Conservation (phyloP, 2,329 filamentous ascomycete genomes). For the Arthrobotrys entomopaga region DNA sequence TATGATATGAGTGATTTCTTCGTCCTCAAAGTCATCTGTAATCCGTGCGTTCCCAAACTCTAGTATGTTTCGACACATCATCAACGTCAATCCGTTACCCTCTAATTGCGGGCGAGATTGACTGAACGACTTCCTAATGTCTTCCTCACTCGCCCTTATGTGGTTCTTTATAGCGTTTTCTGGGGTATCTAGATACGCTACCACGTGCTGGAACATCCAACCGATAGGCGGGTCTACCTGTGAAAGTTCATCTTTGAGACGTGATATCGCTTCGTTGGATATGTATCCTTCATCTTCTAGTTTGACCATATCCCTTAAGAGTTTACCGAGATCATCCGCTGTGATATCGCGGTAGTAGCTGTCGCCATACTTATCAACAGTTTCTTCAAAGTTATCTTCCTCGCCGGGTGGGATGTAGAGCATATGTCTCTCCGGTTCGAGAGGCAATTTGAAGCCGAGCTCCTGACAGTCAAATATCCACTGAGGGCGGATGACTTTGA, state of each 20-base stretch:
- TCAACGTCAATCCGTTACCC: constrained; percentile 59
- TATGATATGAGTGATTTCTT: constrained; percentile 77
- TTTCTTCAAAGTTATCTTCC: constrained; percentile 68
- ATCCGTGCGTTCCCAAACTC: constrained; percentile 76
- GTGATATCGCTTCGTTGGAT: constrained; percentile 38
- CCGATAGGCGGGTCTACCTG: constrained; percentile 60
- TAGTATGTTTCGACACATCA: constrained; percentile 69
- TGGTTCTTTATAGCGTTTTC: constrained; percentile 40
- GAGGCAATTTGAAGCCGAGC: constrained; percentile 71
- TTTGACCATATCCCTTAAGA: constrained; percentile 34
- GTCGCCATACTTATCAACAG: constrained; percentile 81
- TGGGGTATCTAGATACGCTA: constrained; percentile 63
- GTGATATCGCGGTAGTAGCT: constrained; percentile 79
- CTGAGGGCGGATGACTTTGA: constrained; percentile 78
- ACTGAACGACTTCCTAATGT: constrained; percentile 40
- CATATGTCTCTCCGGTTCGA: constrained; percentile 67
- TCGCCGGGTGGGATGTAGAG: constrained; percentile 78
- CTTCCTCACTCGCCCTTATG: constrained; percentile 26
- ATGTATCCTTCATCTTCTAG: constrained; percentile 43
- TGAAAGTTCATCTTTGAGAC: constrained; percentile 59
- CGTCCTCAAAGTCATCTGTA: constrained; percentile 66
- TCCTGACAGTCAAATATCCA: constrained; percentile 87
- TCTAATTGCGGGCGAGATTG: constrained; percentile 43
- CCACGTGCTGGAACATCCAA: constrained; percentile 66
- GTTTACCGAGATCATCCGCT: constrained; percentile 38